Evolutionary conservation across 305 asterid genomes (phyloP), one percentile per base, ranked within the genome.

Genomic region (Plantago lanceolata): DNA sequence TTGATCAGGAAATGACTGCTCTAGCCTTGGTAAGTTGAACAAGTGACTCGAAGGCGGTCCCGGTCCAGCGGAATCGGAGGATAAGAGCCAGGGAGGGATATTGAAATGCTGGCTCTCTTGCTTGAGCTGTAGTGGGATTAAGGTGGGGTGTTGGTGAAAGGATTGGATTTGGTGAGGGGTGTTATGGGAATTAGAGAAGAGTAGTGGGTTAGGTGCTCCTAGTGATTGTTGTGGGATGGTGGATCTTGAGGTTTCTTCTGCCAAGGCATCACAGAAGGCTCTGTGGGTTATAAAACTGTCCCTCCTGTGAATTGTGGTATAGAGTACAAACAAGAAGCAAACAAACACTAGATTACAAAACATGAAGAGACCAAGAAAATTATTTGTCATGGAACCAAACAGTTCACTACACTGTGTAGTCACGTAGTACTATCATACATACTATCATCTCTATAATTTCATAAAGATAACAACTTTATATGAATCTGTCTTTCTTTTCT

Each of bases 221-320:
- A n/a, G n/a, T n/a, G 28, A 24, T 24, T 63, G 63, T 24, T 63
- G 63, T 19, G 81, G 45, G 44, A 77, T 65, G 67, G 89, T 65
- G 67, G 89, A 57, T 67, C 82, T 77, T 61, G 84, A 75, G 20
- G 81, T 85, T 59, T 87, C 97, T 72, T 85, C 87, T 0, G 97
- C 95, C 65, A 90, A 73, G 4, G 94, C 94, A 59, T 90, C 97
- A 44, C 97, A 87, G 68, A 90, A 90, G 58, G 95, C 97, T 69
- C 97, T 82, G 76, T 90, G 97, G 13, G 94, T 90, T 33, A 87
- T 82, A 75, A 89, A 89, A 66, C 97, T 89, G 69, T 89, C 97
- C 75, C 91, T 75, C 79, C 97, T 89, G 89, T 43, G 58, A 16
- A 18, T 18, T 18, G 16, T 33, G 43, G 43, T 24, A 45, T 26